Conservation (phyloP, 2,329 filamentous ascomycete genomes). For the Penicillium nordicum region DNA sequence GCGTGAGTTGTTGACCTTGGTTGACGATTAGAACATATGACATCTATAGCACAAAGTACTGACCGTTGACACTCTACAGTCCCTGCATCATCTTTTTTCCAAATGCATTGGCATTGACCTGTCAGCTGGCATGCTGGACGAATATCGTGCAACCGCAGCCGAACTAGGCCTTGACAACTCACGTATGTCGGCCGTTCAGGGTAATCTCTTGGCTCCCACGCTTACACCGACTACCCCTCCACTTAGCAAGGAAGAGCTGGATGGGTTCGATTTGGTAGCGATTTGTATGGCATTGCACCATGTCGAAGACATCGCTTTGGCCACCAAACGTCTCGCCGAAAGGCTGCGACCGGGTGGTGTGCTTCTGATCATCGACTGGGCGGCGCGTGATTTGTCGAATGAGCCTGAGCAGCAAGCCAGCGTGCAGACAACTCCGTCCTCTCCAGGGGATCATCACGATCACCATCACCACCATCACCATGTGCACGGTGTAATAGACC, state of each 20-base stretch:
- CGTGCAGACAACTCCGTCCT: not conserved
- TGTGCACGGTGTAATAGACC: not conserved
- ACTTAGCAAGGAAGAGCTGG: not conserved
- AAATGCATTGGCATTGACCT: not conserved
- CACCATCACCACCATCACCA: not conserved
- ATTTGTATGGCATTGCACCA: conserved; percentile 4
- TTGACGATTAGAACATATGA: not conserved
- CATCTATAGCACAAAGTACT: not conserved
- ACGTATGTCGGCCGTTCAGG: not conserved
- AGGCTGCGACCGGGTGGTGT: not conserved
- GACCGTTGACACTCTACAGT: not conserved
- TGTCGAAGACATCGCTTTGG: not conserved
- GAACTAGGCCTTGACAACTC: not conserved
- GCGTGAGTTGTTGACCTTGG: not conserved
- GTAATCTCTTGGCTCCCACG: not conserved
- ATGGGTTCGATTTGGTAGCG: not conserved
- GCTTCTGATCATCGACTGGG: not conserved
- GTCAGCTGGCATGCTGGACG: not conserved
- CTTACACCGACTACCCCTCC: not conserved
- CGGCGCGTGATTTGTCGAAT: not conserved
- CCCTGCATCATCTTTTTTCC: not conserved
- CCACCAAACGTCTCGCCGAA: not conserved
- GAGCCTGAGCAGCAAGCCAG: not conserved
- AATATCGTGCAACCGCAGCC: not conserved
- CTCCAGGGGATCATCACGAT: not conserved